Percentiles rank a stretch among this genome's conserved stretches.
These are phyloP conservation scores for Chrysanthemum seticuspe DNA, from an alignment of 129 eudicot genomes.

Conservation along the genomic window DNA sequence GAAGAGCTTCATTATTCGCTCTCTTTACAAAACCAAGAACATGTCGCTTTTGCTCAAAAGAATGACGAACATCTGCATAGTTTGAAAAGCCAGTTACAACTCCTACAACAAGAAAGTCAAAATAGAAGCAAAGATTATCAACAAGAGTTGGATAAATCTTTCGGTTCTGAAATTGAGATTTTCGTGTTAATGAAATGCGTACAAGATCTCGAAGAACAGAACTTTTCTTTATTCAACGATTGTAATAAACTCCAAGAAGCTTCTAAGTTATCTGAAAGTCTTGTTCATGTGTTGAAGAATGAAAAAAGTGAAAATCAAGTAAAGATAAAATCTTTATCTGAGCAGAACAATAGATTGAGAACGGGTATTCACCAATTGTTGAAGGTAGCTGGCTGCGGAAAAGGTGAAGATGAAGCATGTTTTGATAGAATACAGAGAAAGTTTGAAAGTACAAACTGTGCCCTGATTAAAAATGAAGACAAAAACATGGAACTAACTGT, in stretches of 20 bases:
- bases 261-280: constrained; percentile 42
- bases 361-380: constrained; percentile 50
- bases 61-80: constrained; percentile 37
- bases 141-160: constrained; percentile 52
- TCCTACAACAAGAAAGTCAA: constrained; percentile 48
- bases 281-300: constrained; percentile 47
- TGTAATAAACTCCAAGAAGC: constrained; percentile 59
- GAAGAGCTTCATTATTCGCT: constrained; percentile 56
- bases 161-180: constrained; percentile 56
- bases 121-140: constrained; percentile 49
- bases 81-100: constrained; percentile 42
- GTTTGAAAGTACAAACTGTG: constrained; percentile 42
- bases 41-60: constrained; percentile 38
- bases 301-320: constrained; percentile 41
- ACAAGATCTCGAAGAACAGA: constrained; percentile 58
- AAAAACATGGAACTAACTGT: constrained; percentile 52
- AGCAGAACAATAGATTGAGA: constrained; percentile 47
- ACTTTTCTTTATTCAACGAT: constrained; percentile 42
- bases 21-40: constrained; percentile 65
- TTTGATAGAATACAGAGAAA: constrained; percentile 34
- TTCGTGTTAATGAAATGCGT: constrained; percentile 50
- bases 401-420: constrained; percentile 42
- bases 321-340: constrained; percentile 50
- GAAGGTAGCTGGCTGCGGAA: constrained; percentile 41
- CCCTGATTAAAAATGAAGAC: constrained; percentile 50